Evolutionary conservation across 495 filamentous ascomycete species (phyloP).

Genomic region (Aspergillus avenaceus): DNA sequence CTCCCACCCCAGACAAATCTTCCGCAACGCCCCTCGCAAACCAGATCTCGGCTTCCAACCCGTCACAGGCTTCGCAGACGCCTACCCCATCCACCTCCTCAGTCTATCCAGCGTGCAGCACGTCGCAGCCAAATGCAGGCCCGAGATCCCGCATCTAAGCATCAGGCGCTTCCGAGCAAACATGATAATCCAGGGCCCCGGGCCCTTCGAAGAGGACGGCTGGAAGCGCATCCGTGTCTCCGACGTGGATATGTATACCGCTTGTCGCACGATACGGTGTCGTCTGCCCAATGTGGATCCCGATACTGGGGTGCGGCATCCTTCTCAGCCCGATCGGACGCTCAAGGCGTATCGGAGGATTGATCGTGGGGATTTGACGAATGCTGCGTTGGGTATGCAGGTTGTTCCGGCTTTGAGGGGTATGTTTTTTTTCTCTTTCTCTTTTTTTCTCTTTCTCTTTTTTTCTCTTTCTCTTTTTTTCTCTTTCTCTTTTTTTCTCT

Average conservation of each 20-base stretch:
- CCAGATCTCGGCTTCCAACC: constrained; percentile 70
- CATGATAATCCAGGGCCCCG: constrained; percentile 65
- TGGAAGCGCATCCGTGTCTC: constrained; percentile 71
- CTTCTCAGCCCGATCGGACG: constrained; percentile 67
- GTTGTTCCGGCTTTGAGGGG: constrained; percentile 54
- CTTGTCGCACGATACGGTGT: constrained; percentile 74
- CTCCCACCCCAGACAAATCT: constrained; percentile 59
- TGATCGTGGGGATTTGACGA: constrained; percentile 64
- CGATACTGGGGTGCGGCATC: constrained; percentile 64
- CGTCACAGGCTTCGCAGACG: constrained; percentile 77
- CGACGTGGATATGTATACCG: constrained; percentile 47
- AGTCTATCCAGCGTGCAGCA: constrained; percentile 71
- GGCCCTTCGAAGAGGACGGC: constrained; percentile 64
- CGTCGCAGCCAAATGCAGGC: constrained; percentile 45
- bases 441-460: not conserved
- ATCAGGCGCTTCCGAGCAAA: constrained; percentile 78
- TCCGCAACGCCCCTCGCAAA: constrained; percentile 69
- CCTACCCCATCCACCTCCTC: constrained; percentile 82
- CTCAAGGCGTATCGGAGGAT: constrained; percentile 66
- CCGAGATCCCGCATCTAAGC: constrained; percentile 58
- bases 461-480: no score
- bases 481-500: not conserved
- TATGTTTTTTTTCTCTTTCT: constrained; percentile 9
- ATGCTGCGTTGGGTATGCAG: constrained; percentile 83
- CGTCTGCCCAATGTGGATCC: constrained; percentile 81